Percentiles rank a stretch among this genome's conserved stretches.
phyloP scores from a whole-genome alignment of 2,329 filamentous ascomycete genomes.

The Trichoderma koningiopsis region DNA sequence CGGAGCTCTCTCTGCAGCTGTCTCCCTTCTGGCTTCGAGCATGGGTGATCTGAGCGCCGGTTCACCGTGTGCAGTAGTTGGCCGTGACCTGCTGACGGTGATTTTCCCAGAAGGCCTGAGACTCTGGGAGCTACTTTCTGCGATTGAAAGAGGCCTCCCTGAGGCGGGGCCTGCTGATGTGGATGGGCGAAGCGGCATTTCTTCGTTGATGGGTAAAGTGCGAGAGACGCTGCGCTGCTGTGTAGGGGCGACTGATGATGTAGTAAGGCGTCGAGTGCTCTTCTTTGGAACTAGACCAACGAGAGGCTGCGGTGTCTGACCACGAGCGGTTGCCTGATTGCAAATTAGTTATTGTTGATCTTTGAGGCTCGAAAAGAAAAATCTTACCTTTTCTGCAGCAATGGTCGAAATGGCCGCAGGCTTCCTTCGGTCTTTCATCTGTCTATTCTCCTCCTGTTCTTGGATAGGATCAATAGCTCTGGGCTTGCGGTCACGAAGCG shows the following conservation, averaged over 20 bases:
- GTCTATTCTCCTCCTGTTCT: constrained; percentile 49
- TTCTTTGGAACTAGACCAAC: constrained; percentile 38
- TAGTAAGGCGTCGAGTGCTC: constrained; percentile 53
- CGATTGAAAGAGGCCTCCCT: constrained; percentile 34
- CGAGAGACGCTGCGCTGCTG: constrained; percentile 2
- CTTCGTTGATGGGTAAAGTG: constrained; percentile 28
- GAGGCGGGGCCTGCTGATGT: constrained; percentile 13
- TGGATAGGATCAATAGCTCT: constrained; percentile 58
- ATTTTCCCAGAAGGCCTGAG: constrained; percentile 41
- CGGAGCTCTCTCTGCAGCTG: constrained; percentile 26
- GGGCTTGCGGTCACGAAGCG: constrained; percentile 70
- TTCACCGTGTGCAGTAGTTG: constrained; percentile 50
- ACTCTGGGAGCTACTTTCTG: constrained; percentile 44
- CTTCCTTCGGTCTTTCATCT: constrained; percentile 55
- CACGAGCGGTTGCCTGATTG: constrained; percentile 39
- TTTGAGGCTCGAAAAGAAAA: not conserved
- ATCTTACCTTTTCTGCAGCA: constrained; percentile 34
- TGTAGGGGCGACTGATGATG: constrained; percentile 42
- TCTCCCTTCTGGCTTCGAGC: constrained; percentile 43
- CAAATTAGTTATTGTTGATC: not conserved
- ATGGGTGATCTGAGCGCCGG: constrained; percentile 37
- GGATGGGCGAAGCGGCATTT: constrained; percentile 24
- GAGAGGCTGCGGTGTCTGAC: constrained; percentile 35
- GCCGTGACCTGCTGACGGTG: constrained; percentile 62
- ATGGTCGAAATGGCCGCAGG: constrained; percentile 42